These are phyloP conservation scores for Beta lomatogona DNA, from an alignment of 179 eudicot genomes.

Conservation along the genomic window DNA sequence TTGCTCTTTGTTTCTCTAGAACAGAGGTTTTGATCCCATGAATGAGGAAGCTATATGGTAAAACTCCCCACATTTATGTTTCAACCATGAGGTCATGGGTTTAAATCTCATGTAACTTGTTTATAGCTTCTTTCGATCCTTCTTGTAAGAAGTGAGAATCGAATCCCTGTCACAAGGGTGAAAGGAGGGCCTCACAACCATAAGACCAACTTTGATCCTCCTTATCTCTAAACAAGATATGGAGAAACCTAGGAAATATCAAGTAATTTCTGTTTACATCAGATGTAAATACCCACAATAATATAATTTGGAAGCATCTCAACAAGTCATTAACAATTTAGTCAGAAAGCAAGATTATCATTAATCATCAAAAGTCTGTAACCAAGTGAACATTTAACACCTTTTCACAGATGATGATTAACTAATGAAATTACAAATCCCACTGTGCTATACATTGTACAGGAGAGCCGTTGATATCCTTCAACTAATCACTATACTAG, in stretches of 20 bases:
- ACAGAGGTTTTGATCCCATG: neutral
- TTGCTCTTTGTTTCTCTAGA: too few relatives aligned
- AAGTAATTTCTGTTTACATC: neutral
- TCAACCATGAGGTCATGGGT: neutral
- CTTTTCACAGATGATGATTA: neutral
- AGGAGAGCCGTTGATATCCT: conserved; percentile 14
- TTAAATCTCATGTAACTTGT: neutral
- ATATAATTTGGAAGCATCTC: neutral
- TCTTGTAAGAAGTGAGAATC: too few relatives aligned
- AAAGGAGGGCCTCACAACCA: too few relatives aligned
- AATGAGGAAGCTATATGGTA: neutral
- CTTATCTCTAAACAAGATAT: neutral
- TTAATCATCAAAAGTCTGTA: neutral
- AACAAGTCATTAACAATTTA: neutral
- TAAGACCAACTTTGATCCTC: too few relatives aligned
- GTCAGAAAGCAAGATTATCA: neutral
- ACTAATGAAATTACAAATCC: neutral
- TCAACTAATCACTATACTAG: conserved; percentile 2
- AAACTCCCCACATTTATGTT: neutral
- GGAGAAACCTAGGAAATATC: neutral
- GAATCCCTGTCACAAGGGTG: too few relatives aligned
- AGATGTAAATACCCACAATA: neutral
- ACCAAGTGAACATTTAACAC: neutral
- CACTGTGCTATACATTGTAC: conserved; percentile 22
- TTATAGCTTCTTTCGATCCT: neutral